These are phyloP conservation scores for Sanghuangporus sanghuang DNA, from an alignment of 1,284 basidiomycete species.

Conservation along the genomic window DNA sequence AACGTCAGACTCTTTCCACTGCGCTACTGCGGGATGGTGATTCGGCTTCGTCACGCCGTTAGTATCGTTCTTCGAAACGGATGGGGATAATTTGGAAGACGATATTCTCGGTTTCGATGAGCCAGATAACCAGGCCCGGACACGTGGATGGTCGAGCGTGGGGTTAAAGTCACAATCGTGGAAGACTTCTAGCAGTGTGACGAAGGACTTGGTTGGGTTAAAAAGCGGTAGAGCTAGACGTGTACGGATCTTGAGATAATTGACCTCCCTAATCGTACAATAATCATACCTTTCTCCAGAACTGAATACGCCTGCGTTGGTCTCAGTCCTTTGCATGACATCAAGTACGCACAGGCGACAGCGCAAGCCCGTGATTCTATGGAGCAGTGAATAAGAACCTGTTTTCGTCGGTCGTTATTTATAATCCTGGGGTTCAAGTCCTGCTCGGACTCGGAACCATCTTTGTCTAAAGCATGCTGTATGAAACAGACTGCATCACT, in stretches of 20 bases:
- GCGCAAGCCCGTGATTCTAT: conserved; percentile 12
- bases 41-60: neutral
- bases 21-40: neutral
- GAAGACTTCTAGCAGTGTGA: conserved; percentile 42
- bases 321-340: conserved; percentile 31
- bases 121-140: conserved; percentile 31
- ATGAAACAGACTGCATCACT: conserved; percentile 41
- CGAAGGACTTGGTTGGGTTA: conserved; percentile 44
- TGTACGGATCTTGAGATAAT: neutral
- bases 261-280: neutral
- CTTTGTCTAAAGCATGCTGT: conserved; percentile 1
- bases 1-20: neutral
- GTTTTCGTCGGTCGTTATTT: neutral
- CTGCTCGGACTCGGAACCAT: conserved; percentile 1
- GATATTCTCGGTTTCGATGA: neutral
- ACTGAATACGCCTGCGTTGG: conserved; percentile 31
- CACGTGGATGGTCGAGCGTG: conserved; percentile 33
- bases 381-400: conserved; percentile 12
- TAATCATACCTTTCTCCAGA: conserved; percentile 38
- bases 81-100: neutral
- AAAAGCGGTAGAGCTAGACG: conserved; percentile 49
- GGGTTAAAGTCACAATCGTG: conserved; percentile 39
- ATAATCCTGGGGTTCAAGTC: neutral
- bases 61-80: neutral
- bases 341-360: conserved; percentile 27